Evolutionary conservation across 2,329 filamentous ascomycete species (phyloP), one percentile per base, ranked within the genome.

Genomic region (Knufia petricola): DNA sequence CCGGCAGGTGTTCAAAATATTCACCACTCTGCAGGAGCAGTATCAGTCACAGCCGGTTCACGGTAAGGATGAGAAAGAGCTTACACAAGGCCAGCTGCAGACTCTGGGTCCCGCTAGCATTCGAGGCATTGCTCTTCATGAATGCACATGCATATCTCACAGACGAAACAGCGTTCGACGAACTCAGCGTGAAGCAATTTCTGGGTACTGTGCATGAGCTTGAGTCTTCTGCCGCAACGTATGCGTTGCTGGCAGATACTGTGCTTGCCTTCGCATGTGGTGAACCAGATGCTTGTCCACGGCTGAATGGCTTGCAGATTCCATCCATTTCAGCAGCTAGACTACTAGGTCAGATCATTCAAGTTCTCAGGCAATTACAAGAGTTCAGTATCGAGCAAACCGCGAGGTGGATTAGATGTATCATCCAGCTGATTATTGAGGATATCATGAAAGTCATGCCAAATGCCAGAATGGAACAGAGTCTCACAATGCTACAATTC

Each of bases 331-430:
- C 24, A 4, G 56, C 55, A 3, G 49, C 50, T 8, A 37, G 51
- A 10, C 30, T 59, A n/a, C 50, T 59, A 2, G 44, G 82, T 40
- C 76, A 80, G 51, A 79, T 89, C 51, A 77, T 92, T 59, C 84
- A 85, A 58, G 70, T 79, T 41, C 80, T 84, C 15, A 83, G 78
- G 65, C 69, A 65, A 1, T 64, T 80, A 1, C 73, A 79, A 15
- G 59, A 64, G 0, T 78, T 81, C 38, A 74, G 83, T 52, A 70
- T 71, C 3, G 60, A 63, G 1, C 81, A 79, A 56, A 69, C 94
- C 1, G 77, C 84, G 6, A 84, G 83, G 58, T 94, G 92, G 69
- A 76, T 90, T 39, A 78, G 86, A 1, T 88, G 85, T 57, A 71
- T 92, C 1, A 85, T 90, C 55, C 82, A 85, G 52, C 70, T 79